Evolutionary conservation across 129 eudicot species (phyloP).

Genomic region (Artemisia tridentata): DNA sequence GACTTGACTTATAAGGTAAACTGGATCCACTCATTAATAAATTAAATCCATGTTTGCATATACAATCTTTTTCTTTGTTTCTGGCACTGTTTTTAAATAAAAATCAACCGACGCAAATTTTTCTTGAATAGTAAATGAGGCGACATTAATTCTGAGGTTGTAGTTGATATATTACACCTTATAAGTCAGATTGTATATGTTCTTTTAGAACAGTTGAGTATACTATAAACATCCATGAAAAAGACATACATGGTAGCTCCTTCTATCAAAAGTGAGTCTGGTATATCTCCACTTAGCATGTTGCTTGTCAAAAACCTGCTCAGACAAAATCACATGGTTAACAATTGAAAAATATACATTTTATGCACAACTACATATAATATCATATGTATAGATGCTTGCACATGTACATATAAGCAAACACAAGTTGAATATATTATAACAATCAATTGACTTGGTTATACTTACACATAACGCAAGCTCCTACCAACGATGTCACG

Average conservation of each 20-base stretch:
- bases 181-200: not conserved
- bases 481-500: slow-evolving; percentile 28
- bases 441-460: slow-evolving; percentile 1
- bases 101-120: slow-evolving; percentile 6
- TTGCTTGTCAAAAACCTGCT: slow-evolving; percentile 64
- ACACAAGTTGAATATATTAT: not conserved
- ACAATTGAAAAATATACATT: not conserved
- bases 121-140: slow-evolving; percentile 13
- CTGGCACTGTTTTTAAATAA: not conserved
- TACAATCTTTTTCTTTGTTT: not conserved
- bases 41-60: no score
- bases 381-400: not conserved
- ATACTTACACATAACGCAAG: slow-evolving; percentile 28
- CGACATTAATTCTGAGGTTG: slow-evolving; percentile 5
- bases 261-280: slow-evolving; percentile 55
- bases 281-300: slow-evolving; percentile 65
- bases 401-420: not conserved
- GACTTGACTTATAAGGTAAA: slow-evolving; percentile 8
- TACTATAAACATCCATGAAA: slow-evolving; percentile 8
- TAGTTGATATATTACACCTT: slow-evolving; percentile 11
- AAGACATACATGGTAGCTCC: slow-evolving; percentile 66
- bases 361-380: not conserved
- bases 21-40: not conserved
- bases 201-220: not conserved
- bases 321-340: slow-evolving; percentile 22